Conservation (phyloP, 495 filamentous ascomycete genomes). For the Entonaema liquescens region DNA sequence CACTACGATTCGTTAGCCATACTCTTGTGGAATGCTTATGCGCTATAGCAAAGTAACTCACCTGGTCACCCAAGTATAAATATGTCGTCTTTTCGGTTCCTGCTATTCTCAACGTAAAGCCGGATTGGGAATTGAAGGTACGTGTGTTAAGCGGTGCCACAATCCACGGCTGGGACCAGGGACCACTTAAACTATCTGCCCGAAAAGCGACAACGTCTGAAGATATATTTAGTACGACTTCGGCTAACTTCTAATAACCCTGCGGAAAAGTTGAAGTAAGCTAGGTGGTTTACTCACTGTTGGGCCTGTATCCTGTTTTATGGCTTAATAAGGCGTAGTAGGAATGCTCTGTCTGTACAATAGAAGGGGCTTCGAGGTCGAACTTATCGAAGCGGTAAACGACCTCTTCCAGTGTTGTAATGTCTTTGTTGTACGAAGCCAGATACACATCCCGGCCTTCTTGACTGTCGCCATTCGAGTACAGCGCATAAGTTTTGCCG, state of each 20-base stretch:
- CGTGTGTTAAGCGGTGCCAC: constrained; percentile 58
- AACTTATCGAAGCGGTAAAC: constrained; percentile 56
- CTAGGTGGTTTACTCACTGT: constrained; percentile 43
- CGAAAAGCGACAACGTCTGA: constrained; percentile 57
- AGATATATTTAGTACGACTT: neutral
- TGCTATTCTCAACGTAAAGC: constrained; percentile 56
- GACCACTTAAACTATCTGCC: constrained; percentile 57
- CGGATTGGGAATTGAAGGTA: constrained; percentile 63
- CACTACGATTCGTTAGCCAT: constrained; percentile 44
- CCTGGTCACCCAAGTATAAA: constrained; percentile 59
- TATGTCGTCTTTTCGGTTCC: constrained; percentile 59
- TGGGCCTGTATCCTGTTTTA: constrained; percentile 58
- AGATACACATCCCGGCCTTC: constrained; percentile 56
- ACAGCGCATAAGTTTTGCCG: constrained; percentile 52
- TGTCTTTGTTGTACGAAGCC: constrained; percentile 50
- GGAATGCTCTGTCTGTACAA: constrained; percentile 54
- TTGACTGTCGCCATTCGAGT: constrained; percentile 54
- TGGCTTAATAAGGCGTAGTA: constrained; percentile 59
- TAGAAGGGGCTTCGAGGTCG: constrained; percentile 56
- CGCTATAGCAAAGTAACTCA: neutral
- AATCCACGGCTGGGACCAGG: constrained; percentile 62
- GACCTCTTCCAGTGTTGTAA: constrained; percentile 48
- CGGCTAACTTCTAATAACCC: too few relatives aligned
- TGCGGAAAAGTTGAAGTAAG: neutral
- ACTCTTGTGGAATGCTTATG: neutral